These are phyloP conservation scores for Tetrapyrgos nigripes DNA, from an alignment of 1,284 basidiomycete species.

Conservation along the genomic window DNA sequence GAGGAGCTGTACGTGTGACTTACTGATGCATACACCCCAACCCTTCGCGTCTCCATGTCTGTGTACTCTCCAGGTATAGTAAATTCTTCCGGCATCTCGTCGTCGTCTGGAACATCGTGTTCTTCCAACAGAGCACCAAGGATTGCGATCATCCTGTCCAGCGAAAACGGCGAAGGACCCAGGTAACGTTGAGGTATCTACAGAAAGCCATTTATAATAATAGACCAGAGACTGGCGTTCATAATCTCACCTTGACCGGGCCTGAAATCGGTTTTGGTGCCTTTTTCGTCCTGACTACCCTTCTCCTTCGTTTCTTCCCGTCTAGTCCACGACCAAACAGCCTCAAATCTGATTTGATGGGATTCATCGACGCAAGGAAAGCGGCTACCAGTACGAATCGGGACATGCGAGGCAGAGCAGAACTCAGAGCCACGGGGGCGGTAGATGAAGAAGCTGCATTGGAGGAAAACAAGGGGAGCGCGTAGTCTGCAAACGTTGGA, in stretches of 20 bases:
- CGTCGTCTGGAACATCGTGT: slow-evolving; percentile 63
- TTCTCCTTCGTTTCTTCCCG: slow-evolving; percentile 66
- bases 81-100: slow-evolving; percentile 42
- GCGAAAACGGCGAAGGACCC: slow-evolving; percentile 82
- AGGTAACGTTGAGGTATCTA: slow-evolving; percentile 81
- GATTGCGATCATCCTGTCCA: slow-evolving; percentile 87
- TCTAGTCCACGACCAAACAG: slow-evolving; percentile 80
- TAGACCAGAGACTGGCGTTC: not conserved
- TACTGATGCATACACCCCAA: slow-evolving; percentile 65
- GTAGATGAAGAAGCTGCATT: not conserved
- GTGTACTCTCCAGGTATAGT: slow-evolving; percentile 65
- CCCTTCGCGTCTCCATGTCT: slow-evolving; percentile 69
- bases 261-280: slow-evolving; percentile 41
- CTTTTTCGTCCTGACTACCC: slow-evolving; percentile 25
- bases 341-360: slow-evolving; percentile 78
- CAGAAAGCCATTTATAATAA: not conserved
- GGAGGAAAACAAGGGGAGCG: not conserved
- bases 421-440: slow-evolving; percentile 15
- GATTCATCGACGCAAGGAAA: slow-evolving; percentile 89
- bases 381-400: slow-evolving; percentile 84
- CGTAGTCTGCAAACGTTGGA: not conserved
- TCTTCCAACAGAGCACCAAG: slow-evolving; percentile 86
- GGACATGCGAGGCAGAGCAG: slow-evolving; percentile 60
- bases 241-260: slow-evolving; percentile 52
- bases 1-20: slow-evolving; percentile 25